Evolutionary conservation across 306 rosid genomes (phyloP).

Genomic region (Clitoria ternatea): DNA sequence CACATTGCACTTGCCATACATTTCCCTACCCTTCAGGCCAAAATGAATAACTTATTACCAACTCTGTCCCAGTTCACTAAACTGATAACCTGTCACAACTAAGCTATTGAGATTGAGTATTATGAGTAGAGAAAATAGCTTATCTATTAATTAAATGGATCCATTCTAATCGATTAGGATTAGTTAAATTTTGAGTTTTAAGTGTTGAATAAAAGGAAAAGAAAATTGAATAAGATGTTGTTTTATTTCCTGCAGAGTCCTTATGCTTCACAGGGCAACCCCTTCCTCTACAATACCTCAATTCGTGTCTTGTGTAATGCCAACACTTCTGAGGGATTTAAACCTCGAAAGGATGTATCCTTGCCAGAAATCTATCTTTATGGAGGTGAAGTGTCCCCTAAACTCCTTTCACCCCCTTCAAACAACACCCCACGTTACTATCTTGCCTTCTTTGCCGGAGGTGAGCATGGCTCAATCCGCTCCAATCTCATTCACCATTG

Average conservation of each 20-base stretch:
- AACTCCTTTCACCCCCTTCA: conserved; percentile 41
- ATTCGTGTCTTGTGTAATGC: conserved; percentile 78
- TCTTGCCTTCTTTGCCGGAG: conserved; percentile 76
- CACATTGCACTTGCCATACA: background rate
- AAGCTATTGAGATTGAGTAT: too few species aligned
- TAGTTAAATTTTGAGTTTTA: too few species aligned
- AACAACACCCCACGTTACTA: conserved; percentile 29
- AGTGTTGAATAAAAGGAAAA: too few species aligned
- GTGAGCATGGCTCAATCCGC: conserved; percentile 68
- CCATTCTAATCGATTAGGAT: too few species aligned
- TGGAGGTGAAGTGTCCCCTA: conserved; percentile 48
- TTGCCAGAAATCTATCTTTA: conserved; percentile 72
- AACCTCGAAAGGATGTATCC: conserved; percentile 65
- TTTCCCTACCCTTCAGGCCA: background rate
- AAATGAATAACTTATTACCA: background rate
- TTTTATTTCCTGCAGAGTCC: conserved; percentile 50
- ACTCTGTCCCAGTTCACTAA: too few species aligned
- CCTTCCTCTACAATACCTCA: conserved; percentile 57
- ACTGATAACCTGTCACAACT: too few species aligned
- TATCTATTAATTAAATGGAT: too few species aligned
- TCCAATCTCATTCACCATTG: conserved; percentile 50
- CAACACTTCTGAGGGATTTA: conserved; percentile 76
- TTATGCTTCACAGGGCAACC: conserved; percentile 50
- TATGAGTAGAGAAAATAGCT: too few species aligned
- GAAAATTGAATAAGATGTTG: too few species aligned